Evolutionary conservation across 495 filamentous ascomycete genomes (phyloP), one percentile per base, ranked within the genome.

Genomic region (Elasticomyces elasticus): DNA sequence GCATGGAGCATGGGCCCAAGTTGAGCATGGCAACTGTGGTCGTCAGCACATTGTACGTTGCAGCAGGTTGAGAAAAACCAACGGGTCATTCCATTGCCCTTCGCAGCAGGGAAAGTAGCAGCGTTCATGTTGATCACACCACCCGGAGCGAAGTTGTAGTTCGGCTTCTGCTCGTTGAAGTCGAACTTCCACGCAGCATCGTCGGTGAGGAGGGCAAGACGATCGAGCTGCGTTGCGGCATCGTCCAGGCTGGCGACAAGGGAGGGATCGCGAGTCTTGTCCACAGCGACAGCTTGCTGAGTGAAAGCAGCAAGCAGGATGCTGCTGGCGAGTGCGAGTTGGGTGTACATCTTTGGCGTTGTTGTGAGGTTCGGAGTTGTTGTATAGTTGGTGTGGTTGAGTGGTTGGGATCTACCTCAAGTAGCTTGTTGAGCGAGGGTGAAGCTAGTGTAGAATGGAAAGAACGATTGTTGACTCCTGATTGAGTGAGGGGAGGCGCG

Each of bases 1-100:
- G 59, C 70, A 75, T 76, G 58, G 72, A 66, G 63, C 74, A 77
- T 10, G 69, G 74, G 0, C 70, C 70, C 30, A 73, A 66, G 50
- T 67, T 68, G 9, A 71, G 59, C 59, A 65, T 63, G 9, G 69
- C 68, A 27, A 70, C 40, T 57, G 45, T 22, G 37, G 7, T 15
- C 19, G 40, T 52, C 13, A 53, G 54, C 11, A 35, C 24, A 24
- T 23, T 6, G 7, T 17, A 5, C 25, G 17, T 7, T 17, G 22
- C 2, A 10, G 35, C 20, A 11, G 23, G 23, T 6, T 17, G n/a
- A 33, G 26, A 37, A 42, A 40, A 25, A 50, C 28, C 26, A 31
- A 44, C 58, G n/a, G 1, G 63, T 68, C 54, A 70, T 60, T 25
- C 59, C 60, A 23, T 72, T 65, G 55, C 71, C 61, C 49, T 64